Conservation (phyloP, 164 flowering plant species). For the Piper betle region DNA sequence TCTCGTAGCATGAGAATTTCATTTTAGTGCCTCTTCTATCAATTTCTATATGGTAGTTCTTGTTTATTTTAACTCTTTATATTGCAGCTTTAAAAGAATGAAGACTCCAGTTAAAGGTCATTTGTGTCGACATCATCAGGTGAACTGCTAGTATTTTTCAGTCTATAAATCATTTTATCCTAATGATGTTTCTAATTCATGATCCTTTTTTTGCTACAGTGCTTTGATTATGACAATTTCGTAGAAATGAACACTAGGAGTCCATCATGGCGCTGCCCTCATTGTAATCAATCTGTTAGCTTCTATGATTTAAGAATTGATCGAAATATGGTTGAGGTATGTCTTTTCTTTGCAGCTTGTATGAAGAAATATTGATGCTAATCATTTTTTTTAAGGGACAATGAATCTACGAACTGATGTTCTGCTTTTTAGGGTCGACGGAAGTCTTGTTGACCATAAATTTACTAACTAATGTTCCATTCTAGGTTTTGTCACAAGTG, state of each 20-base stretch:
- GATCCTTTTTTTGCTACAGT: conserved; percentile 22
- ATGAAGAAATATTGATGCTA: not conserved
- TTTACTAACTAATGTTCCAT: conserved; percentile 2
- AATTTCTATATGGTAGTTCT: not conserved
- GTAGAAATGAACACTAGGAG: conserved; percentile 55
- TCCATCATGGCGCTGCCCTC: conserved; percentile 93
- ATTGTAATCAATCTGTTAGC: conserved; percentile 62
- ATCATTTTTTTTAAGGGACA: not conserved
- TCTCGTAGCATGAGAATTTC: not conserved
- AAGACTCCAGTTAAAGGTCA: conserved; percentile 73
- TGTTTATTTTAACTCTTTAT: not conserved
- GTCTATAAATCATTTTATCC: not conserved
- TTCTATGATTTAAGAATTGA: conserved; percentile 57
- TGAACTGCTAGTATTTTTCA: conserved; percentile 8
- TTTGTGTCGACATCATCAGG: conserved; percentile 74
- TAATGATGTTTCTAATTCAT: not conserved
- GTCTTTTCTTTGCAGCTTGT: conserved; percentile 6
- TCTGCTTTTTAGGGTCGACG: too few relatives aligned
- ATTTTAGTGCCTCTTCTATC: not conserved
- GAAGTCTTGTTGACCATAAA: not conserved
- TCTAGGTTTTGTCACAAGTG: conserved; percentile 56
- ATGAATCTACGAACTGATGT: not conserved
- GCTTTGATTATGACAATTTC: conserved; percentile 70
- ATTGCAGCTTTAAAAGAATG: conserved; percentile 51
- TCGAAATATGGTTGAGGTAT: conserved; percentile 57